Conservation (phyloP, 495 filamentous ascomycete species). For the Niebla homalea region DNA sequence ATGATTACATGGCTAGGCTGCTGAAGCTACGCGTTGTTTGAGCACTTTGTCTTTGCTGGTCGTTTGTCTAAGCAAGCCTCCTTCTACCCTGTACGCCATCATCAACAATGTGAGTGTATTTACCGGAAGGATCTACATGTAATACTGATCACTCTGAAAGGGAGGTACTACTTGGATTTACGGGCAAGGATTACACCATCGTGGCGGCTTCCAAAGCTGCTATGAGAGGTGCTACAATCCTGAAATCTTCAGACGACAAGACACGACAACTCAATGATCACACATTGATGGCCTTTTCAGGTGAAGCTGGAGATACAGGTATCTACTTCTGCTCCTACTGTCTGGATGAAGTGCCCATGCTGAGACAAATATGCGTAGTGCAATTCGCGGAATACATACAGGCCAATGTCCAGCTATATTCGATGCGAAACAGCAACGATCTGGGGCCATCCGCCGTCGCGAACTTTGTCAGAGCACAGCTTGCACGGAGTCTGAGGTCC, state of each 20-base stretch:
- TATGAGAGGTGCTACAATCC: slow-evolving; percentile 90
- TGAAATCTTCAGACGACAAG: slow-evolving; percentile 96
- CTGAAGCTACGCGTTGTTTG: slow-evolving; percentile 9
- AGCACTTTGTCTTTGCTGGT: background rate
- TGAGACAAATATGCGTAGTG: slow-evolving; percentile 33
- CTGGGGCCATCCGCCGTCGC: slow-evolving; percentile 78
- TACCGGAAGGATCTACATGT: background rate
- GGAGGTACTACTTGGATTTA: slow-evolving; percentile 97
- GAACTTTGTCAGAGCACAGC: slow-evolving; percentile 82
- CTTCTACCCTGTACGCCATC: background rate
- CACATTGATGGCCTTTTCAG: slow-evolving; percentile 91
- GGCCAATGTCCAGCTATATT: slow-evolving; percentile 95
- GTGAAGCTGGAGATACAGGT: slow-evolving; percentile 96
- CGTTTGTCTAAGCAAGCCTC: background rate
- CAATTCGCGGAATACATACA: slow-evolving; percentile 99
- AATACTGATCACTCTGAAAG: slow-evolving; percentile 29
- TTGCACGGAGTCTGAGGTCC: slow-evolving; percentile 78
- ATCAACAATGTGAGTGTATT: slow-evolving; percentile 2
- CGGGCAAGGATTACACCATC: slow-evolving; percentile 97
- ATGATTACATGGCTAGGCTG: too few species aligned
- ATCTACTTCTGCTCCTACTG: slow-evolving; percentile 3
- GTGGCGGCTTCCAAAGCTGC: slow-evolving; percentile 93
- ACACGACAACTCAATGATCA: slow-evolving; percentile 79
- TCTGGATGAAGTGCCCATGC: slow-evolving; percentile 1
- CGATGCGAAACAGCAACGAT: slow-evolving; percentile 91